phyloP scores from a whole-genome alignment of 225 moss, liverwort and hornwort species.

The Polytrichum formosum region DNA sequence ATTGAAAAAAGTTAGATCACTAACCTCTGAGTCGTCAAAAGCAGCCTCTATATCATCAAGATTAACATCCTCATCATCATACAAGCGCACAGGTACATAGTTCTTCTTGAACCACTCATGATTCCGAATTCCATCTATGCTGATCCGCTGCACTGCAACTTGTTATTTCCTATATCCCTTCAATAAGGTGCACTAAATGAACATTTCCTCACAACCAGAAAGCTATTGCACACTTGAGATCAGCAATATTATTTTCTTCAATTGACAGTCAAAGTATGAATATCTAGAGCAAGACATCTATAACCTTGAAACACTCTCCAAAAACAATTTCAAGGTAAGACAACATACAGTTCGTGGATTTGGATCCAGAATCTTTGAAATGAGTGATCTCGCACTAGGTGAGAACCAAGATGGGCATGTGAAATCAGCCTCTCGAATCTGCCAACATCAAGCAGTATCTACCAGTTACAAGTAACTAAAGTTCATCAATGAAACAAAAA shows the following conservation, averaged over 20 bases:
- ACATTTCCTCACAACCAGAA: too few species aligned
- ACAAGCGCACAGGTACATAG: conserved; percentile 73
- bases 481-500: not conserved
- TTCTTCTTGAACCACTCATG: conserved; percentile 88
- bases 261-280: too few species aligned
- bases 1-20: not conserved
- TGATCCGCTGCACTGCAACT: conserved; percentile 80
- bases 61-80: conserved; percentile 71
- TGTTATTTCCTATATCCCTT: conserved; percentile 32
- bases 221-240: too few species aligned
- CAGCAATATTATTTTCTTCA: too few species aligned
- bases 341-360: conserved; percentile 71
- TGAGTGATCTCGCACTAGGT: conserved; percentile 55
- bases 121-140: conserved; percentile 68
- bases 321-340: conserved; percentile 5
- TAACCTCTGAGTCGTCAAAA: conserved; percentile 89
- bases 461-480: conserved; percentile 13
- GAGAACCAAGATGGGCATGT: conserved; percentile 89
- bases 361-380: conserved; percentile 78
- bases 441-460: conserved; percentile 4
- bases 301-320: not conserved
- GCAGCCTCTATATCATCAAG: conserved; percentile 91
- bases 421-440: conserved; percentile 94
- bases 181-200: not conserved
- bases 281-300: not conserved